Conservation (phyloP, 2,329 filamentous ascomycete species). For the Penicillium sp. region DNA sequence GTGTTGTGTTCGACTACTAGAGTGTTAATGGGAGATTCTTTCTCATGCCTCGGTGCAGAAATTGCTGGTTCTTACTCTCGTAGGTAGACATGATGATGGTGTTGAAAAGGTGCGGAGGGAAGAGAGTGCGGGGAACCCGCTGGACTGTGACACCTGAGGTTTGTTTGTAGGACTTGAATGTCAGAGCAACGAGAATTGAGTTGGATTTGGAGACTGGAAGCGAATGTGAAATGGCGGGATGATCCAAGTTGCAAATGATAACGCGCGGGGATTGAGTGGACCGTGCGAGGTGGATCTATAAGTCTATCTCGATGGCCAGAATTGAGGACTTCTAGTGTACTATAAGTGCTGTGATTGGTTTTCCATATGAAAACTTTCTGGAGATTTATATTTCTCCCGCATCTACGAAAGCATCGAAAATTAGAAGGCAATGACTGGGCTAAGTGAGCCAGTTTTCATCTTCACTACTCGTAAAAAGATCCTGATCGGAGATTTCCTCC, state of each 20-base stretch:
- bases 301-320: slow-evolving; percentile 3
- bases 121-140: slow-evolving; percentile 8
- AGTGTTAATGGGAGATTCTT: slow-evolving; percentile 3
- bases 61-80: slow-evolving; percentile 31
- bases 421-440: too few species aligned
- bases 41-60: background rate
- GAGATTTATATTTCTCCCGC: too few species aligned
- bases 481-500: too few species aligned
- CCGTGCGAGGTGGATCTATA: too few species aligned
- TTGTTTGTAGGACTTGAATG: slow-evolving; percentile 5
- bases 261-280: background rate
- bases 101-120: slow-evolving; percentile 6
- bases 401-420: too few species aligned
- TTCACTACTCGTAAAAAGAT: too few species aligned
- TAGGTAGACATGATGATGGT: slow-evolving; percentile 37
- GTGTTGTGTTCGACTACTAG: slow-evolving; percentile 42
- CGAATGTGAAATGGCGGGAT: background rate
- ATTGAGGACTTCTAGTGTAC: too few species aligned
- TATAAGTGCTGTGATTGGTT: too few species aligned
- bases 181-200: too few species aligned
- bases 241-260: background rate
- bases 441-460: too few species aligned
- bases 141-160: slow-evolving; percentile 12
- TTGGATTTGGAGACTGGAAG: background rate
- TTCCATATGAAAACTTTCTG: too few species aligned